These are phyloP conservation scores for Rhynchosporium agropyri DNA, from an alignment of 2,329 filamentous ascomycete genomes.

Conservation along the genomic window DNA sequence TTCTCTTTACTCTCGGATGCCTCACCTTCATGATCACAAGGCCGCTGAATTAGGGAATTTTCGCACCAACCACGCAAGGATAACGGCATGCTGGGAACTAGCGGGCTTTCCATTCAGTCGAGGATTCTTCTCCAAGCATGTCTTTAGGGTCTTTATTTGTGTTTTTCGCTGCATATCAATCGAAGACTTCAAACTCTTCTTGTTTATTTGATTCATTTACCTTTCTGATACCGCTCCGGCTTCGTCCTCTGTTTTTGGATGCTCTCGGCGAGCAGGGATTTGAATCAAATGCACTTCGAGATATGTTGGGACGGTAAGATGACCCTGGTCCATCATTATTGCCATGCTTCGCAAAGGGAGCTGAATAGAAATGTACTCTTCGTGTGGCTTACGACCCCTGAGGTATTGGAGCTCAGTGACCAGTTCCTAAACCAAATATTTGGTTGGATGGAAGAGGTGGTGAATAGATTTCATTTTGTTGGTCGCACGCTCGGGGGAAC, in stretches of 20 bases:
- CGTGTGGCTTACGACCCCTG: background rate
- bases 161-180: too few species aligned
- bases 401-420: background rate
- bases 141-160: too few species aligned
- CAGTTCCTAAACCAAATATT: background rate
- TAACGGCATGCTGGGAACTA: too few species aligned
- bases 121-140: background rate
- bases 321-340: background rate
- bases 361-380: background rate
- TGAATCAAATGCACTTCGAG: background rate
- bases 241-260: background rate
- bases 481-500: background rate
- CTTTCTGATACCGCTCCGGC: too few species aligned
- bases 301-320: background rate
- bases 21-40: background rate
- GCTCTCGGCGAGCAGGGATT: background rate
- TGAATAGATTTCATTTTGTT: background rate
- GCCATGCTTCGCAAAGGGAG: constrained; percentile 7
- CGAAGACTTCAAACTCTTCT: too few species aligned
- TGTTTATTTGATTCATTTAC: too few species aligned
- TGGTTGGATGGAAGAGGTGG: background rate
- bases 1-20: background rate
- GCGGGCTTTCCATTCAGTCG: background rate
- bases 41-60: too few species aligned
- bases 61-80: too few species aligned